phyloP scores from a whole-genome alignment of 176 grass and related monocot species.

The Tuctoria greenei region DNA sequence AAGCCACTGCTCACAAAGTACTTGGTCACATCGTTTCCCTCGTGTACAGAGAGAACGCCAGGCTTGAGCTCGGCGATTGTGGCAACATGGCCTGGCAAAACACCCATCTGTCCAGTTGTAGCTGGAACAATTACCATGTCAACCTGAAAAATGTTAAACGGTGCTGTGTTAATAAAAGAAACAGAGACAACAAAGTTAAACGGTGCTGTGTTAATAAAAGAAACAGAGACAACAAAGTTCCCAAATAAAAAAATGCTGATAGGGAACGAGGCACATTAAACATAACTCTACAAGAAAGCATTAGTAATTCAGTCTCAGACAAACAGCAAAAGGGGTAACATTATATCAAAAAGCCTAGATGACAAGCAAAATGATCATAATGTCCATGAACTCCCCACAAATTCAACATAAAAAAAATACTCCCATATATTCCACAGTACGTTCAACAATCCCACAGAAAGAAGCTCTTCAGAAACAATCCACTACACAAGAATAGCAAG shows the following conservation, averaged over 20 bases:
- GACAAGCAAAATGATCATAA: constrained; percentile 1
- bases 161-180: not conserved
- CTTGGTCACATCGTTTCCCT: constrained; percentile 82
- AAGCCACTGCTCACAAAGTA: constrained; percentile 99
- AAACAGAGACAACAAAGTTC: not conserved
- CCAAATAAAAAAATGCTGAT: not conserved
- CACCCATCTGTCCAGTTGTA: constrained; percentile 96
- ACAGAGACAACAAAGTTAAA: too few relatives aligned
- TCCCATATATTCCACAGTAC: not conserved
- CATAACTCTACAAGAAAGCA: not conserved
- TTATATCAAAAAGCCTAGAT: not conserved
- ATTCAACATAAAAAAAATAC: constrained; percentile 7
- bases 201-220: not conserved
- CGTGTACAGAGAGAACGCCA: constrained; percentile 87
- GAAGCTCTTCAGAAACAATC: not conserved
- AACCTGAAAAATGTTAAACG: constrained; percentile 50
- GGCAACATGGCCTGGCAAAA: constrained; percentile 91
- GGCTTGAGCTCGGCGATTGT: constrained; percentile 91
- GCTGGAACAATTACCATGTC: constrained; percentile 98
- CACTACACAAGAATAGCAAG: not conserved
- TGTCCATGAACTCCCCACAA: not conserved
- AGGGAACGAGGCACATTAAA: not conserved
- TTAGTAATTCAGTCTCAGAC: not conserved
- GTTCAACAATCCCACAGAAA: not conserved
- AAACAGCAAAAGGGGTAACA: not conserved